A percentile compares a stretch with the other conserved stretches of the same genome.
These are phyloP conservation scores for Centella asiatica DNA, from an alignment of 129 eudicot species.

Conservation along the genomic window DNA sequence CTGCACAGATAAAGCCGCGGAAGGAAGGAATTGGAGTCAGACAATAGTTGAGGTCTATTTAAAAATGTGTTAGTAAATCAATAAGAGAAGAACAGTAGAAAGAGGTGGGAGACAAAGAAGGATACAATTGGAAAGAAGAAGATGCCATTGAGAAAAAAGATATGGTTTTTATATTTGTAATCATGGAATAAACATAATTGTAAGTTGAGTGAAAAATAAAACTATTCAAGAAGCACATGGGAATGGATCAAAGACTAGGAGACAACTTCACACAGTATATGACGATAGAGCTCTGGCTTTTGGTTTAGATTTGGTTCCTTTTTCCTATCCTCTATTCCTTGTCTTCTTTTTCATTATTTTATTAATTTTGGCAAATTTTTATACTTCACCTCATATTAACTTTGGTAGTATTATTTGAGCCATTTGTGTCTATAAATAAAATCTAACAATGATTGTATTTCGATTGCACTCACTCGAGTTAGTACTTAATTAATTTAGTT, in stretches of 20 bases:
- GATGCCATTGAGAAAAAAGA: conserved; percentile 4
- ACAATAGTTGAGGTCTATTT: conserved; percentile 19
- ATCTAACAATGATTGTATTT: too few species aligned
- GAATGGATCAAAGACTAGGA: not conserved
- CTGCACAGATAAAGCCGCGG: conserved; percentile 27
- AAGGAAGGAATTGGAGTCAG: conserved; percentile 24
- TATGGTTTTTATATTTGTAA: not conserved
- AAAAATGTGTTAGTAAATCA: not conserved
- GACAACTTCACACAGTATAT: not conserved
- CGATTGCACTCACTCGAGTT: too few species aligned
- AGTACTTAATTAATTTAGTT: too few species aligned
- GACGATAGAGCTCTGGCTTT: not conserved
- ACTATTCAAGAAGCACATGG: not conserved
- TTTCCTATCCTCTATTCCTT: too few species aligned
- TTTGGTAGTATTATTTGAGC: too few species aligned
- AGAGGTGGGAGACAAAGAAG: conserved; percentile 1
- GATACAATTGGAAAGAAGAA: not conserved
- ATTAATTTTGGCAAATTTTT: too few species aligned
- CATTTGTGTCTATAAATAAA: too few species aligned
- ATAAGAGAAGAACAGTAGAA: not conserved
- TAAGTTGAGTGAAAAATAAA: not conserved
- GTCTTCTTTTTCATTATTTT: too few species aligned
- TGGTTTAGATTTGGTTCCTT: too few species aligned
- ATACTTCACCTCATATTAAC: too few species aligned
- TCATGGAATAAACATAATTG: not conserved